These are phyloP conservation scores for Pseudozyma hubeiensis DNA, from an alignment of 1,284 basidiomycete genomes.

Conservation along the genomic window DNA sequence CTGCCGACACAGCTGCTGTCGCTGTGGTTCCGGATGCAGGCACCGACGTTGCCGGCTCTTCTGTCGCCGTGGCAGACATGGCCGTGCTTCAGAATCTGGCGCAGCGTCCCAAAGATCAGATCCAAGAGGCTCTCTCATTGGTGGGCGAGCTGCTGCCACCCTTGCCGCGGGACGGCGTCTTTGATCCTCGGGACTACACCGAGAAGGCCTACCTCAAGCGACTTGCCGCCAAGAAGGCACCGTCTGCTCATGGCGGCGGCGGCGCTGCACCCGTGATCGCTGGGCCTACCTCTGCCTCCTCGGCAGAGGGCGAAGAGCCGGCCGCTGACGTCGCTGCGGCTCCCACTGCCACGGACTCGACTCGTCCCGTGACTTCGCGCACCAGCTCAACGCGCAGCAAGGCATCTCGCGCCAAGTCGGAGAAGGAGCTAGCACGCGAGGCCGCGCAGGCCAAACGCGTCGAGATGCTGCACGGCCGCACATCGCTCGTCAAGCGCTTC, in stretches of 20 bases:
- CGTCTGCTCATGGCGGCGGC: not conserved
- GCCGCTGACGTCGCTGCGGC: constrained; percentile 3
- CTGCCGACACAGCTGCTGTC: constrained; percentile 47
- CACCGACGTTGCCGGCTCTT: constrained; percentile 17
- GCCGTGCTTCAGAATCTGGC: constrained; percentile 96
- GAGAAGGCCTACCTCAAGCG: constrained; percentile 78
- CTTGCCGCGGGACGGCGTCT: constrained; percentile 81
- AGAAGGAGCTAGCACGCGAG: constrained; percentile 54
- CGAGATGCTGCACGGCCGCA: constrained; percentile 56
- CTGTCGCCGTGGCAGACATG: constrained; percentile 76
- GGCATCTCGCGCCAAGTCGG: constrained; percentile 36
- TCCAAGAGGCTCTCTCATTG: constrained; percentile 64
- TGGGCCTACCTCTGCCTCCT: not conserved
- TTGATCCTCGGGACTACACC: constrained; percentile 87
- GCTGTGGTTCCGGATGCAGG: constrained; percentile 37
- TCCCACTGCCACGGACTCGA: not conserved
- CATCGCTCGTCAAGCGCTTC: constrained; percentile 59
- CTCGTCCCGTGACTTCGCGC: constrained; percentile 20
- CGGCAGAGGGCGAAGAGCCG: constrained; percentile 11
- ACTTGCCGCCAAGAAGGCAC: constrained; percentile 16
- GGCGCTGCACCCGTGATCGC: constrained; percentile 1
- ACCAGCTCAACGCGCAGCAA: constrained; percentile 23
- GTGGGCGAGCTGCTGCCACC: constrained; percentile 64
- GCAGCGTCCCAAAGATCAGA: constrained; percentile 87
- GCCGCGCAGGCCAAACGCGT: constrained; percentile 54